Base-by-base conservation (phyloP, 2,329 filamentous ascomycete species). In the Claviceps cyperi region DNA sequence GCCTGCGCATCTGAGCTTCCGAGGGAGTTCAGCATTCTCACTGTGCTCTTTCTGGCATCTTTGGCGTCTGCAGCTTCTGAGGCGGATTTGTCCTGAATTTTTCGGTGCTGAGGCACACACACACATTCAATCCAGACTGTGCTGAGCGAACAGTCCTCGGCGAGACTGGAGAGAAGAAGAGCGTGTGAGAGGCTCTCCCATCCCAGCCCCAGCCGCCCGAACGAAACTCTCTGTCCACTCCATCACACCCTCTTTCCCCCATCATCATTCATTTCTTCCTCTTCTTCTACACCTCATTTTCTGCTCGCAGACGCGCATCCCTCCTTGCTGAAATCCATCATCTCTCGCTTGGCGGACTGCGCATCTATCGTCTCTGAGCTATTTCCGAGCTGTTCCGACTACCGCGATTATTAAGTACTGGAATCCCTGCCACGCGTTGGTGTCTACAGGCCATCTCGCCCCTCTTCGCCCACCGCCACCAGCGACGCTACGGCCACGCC, bases 401-500 rank as follows among this genome's bases (percentile, higher is more conserved):
- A 37, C 49, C 44, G 48, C 54, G 40, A 47, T 46, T 48, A 47
- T 46, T 48, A 35, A 50, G n/a, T 40, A 37, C 45, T 43, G 24
- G 50, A 51, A 49, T 47, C 49, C 49, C 51, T 53, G 49, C 51
- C 43, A 38, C 52, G 50, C 47, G 48, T 50, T 46, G 47, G 46
- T 52, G 47, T 47, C 46, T 48, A 48, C 46, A 41, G 49, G 49
- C 46, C 50, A 43, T 44, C 44, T 48, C 43, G 50, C 52, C 52
- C 57, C 58, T 57, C 54, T 60, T 11, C 28, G 28, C 28, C 28
- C 28, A 32, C 28, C 57, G 60, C 58, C 32, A 46, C 51, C 46
- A 45, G 40, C 46, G 45, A 45, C 48, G 46, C 37, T 37, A 60
- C 61, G 58, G 57, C 62, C 57, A 62, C 60, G 56, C 60, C 60